Percentiles rank a stretch among this genome's conserved stretches.
Evolutionary conservation across 805 yeast genomes (phyloP).

Genomic region (Zygotorulaspora florentina): DNA sequence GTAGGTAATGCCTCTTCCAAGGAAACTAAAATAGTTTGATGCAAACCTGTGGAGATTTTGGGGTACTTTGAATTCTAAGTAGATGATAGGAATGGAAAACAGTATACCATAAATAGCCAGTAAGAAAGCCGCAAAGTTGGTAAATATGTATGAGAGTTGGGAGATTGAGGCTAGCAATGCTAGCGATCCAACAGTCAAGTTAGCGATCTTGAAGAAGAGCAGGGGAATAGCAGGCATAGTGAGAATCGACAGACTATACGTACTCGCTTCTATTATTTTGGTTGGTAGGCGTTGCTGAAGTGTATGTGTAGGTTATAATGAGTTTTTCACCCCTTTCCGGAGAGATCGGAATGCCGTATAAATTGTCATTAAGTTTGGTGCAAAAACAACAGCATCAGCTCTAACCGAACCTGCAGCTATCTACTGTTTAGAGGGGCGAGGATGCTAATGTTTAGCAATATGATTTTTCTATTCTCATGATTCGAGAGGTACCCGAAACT

Average conservation of each 20-base stretch:
- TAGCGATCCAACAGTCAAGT: constrained; percentile 51
- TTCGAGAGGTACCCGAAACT: no score
- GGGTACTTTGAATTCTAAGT: constrained; percentile 42
- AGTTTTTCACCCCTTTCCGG: no score
- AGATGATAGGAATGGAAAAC: constrained; percentile 51
- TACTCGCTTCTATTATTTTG: no score
- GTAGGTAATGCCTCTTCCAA: constrained; percentile 47
- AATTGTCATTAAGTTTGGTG: no score
- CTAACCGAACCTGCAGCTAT: no score
- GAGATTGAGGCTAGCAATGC: constrained; percentile 38
- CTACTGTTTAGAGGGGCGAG: no score
- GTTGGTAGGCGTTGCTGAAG: no score
- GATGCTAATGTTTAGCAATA: no score
- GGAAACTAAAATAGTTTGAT: constrained; percentile 61
- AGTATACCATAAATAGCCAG: constrained; percentile 55
- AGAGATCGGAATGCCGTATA: no score
- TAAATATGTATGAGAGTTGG: constrained; percentile 20
- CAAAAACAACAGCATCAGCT: no score
- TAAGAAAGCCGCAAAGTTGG: constrained; percentile 41
- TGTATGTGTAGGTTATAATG: no score
- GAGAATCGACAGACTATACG: background rate
- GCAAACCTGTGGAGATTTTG: constrained; percentile 61
- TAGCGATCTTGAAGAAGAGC: constrained; percentile 38
- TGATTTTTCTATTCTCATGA: no score
- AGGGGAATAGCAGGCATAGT: constrained; percentile 15